Conservation (phyloP, 495 filamentous ascomycete species). For the Neurospora cerealis region DNA sequence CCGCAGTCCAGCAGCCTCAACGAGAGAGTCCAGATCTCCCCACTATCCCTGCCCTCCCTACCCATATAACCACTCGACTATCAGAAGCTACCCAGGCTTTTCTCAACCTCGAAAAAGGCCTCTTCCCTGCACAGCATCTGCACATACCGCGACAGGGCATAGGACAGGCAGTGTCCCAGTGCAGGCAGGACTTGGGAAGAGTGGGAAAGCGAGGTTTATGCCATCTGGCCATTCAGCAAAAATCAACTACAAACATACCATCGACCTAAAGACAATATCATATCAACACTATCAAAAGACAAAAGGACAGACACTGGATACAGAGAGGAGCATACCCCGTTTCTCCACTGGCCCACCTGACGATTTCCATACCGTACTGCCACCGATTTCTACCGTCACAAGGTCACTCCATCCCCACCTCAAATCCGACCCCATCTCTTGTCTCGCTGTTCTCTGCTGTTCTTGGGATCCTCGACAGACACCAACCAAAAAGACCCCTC, state of each 20-base stretch:
- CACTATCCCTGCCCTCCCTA: background rate
- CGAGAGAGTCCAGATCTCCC: conserved; percentile 48
- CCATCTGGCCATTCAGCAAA: background rate
- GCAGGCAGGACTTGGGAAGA: background rate
- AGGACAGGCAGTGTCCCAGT: background rate
- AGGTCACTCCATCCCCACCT: background rate
- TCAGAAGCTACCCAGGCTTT: background rate
- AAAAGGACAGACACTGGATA: background rate
- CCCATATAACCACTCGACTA: background rate
- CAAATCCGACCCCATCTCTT: background rate
- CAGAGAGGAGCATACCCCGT: background rate
- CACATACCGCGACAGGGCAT: background rate
- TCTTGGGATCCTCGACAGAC: background rate
- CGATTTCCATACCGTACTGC: background rate
- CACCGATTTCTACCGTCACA: background rate
- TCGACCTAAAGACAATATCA: background rate
- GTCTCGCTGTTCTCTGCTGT: background rate
- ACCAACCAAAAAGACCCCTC: background rate
- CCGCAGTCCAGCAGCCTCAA: conserved; percentile 72
- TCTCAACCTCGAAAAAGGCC: background rate
- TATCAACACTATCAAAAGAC: background rate
- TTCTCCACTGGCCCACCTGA: background rate
- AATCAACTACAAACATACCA: background rate
- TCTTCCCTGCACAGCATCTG: background rate
- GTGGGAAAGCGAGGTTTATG: background rate